Percentiles rank a stretch among this genome's conserved stretches.
phyloP scores from a whole-genome alignment of 148 eudicot species.

The Simmondsia chinensis region DNA sequence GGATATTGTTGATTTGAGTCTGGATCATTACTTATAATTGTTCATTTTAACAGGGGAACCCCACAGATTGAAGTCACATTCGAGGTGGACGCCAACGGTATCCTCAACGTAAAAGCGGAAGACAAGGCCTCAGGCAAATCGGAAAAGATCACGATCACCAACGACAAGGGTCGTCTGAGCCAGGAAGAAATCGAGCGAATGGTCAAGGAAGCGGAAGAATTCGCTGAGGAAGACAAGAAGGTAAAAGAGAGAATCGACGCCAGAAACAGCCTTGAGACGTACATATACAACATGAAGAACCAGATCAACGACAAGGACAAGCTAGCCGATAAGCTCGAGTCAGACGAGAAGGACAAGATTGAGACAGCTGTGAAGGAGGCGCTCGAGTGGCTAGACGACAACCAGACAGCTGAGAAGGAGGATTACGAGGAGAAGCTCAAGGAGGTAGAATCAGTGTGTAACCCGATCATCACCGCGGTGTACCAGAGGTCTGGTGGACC shows the following conservation, averaged over 20 bases:
- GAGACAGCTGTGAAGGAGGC: slow-evolving; percentile 59
- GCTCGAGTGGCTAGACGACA: slow-evolving; percentile 61
- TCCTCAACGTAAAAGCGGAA: slow-evolving; percentile 55
- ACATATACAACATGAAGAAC: slow-evolving; percentile 63
- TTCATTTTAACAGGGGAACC: slow-evolving; percentile 49
- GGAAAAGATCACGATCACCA: slow-evolving; percentile 59
- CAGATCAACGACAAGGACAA: slow-evolving; percentile 45
- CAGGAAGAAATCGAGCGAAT: slow-evolving; percentile 59
- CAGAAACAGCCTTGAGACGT: slow-evolving; percentile 52
- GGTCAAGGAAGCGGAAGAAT: slow-evolving; percentile 51
- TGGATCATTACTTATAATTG: background rate
- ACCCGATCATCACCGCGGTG: slow-evolving; percentile 48
- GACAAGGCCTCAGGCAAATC: slow-evolving; percentile 53
- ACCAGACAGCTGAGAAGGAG: slow-evolving; percentile 52
- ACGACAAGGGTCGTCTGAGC: slow-evolving; percentile 52
- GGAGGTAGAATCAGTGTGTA: slow-evolving; percentile 73
- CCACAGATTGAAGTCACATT: slow-evolving; percentile 80
- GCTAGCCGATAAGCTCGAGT: slow-evolving; percentile 49
- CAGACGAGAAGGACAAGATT: slow-evolving; percentile 58
- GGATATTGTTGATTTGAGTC: too few species aligned
- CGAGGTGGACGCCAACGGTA: slow-evolving; percentile 71
- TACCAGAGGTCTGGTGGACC: slow-evolving; percentile 60
- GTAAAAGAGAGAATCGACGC: slow-evolving; percentile 52
- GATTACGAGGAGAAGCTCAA: slow-evolving; percentile 60
- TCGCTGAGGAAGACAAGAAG: slow-evolving; percentile 61